Conservation (phyloP, 768 basidiomycete species). For the Neoboletus magnificus region DNA sequence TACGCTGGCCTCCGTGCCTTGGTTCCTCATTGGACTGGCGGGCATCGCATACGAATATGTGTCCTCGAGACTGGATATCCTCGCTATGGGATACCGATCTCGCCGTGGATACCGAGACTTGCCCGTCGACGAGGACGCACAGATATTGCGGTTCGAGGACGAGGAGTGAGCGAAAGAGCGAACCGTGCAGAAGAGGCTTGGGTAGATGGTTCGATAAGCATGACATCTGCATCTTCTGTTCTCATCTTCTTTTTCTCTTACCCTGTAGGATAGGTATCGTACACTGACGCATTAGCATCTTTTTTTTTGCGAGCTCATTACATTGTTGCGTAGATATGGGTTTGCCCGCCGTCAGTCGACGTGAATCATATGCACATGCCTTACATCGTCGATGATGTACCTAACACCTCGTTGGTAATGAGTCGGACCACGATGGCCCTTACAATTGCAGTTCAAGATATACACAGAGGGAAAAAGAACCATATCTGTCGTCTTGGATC, state of each 20-base stretch:
- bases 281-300: neutral
- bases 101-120: constrained; percentile 73
- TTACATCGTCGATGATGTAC: constrained; percentile 33
- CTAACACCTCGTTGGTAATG: constrained; percentile 16
- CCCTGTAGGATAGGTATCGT: neutral
- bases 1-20: constrained; percentile 85
- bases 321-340: neutral
- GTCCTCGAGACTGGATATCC: constrained; percentile 42
- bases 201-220: neutral
- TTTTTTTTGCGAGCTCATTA: neutral
- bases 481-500: too few relatives aligned
- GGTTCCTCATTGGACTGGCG: constrained; percentile 78
- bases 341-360: neutral
- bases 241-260: neutral
- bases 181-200: neutral
- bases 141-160: constrained; percentile 81
- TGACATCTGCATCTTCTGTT: neutral
- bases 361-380: neutral
- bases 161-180: constrained; percentile 44
- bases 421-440: constrained; percentile 44
- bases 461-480: too few relatives aligned
- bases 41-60: constrained; percentile 73
- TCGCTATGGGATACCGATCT: constrained; percentile 39
- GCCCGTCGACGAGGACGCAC: constrained; percentile 85
- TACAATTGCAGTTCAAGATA: constrained; percentile 5